phyloP scores from a whole-genome alignment of 2,329 filamentous ascomycete genomes.

The Rhinocladiella mackenziei region DNA sequence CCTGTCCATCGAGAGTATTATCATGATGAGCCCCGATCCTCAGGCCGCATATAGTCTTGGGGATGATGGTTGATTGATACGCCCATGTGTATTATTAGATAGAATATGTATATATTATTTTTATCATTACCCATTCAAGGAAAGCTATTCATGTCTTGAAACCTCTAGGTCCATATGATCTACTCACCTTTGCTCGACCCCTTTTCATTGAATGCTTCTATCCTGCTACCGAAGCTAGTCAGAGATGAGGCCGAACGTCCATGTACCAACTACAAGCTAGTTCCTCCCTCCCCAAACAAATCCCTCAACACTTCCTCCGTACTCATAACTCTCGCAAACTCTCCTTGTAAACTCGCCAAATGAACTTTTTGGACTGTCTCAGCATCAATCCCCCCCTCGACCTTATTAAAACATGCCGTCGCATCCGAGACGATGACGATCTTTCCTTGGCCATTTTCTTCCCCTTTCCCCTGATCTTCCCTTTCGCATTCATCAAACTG shows the following conservation, averaged over 20 bases:
- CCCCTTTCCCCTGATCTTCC: conserved; percentile 19
- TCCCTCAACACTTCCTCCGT: conserved; percentile 38
- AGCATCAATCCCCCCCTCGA: conserved; percentile 42
- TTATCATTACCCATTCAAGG: too few relatives aligned
- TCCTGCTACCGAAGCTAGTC: too few relatives aligned
- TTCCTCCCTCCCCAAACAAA: conserved; percentile 16
- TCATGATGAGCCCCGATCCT: conserved; percentile 13
- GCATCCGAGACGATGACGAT: conserved; percentile 37
- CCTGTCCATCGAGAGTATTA: conserved; percentile 14
- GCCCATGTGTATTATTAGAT: not conserved
- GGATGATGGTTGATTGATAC: conserved; percentile 5
- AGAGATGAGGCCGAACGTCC: too few relatives aligned
- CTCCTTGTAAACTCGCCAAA: conserved; percentile 43
- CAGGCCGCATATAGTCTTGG: conserved; percentile 10
- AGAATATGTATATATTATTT: not conserved
- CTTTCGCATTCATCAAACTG: not conserved
- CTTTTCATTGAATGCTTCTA: too few relatives aligned
- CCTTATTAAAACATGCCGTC: conserved; percentile 45
- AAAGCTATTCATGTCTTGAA: too few relatives aligned
- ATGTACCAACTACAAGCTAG: too few relatives aligned
- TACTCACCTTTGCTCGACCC: too few relatives aligned
- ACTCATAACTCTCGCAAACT: conserved; percentile 43
- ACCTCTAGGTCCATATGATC: too few relatives aligned
- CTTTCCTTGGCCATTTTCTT: conserved; percentile 29
- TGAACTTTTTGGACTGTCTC: conserved; percentile 46